These are phyloP conservation scores for Singerocomus inundabilis DNA, from an alignment of 1,284 basidiomycete species.

Conservation along the genomic window DNA sequence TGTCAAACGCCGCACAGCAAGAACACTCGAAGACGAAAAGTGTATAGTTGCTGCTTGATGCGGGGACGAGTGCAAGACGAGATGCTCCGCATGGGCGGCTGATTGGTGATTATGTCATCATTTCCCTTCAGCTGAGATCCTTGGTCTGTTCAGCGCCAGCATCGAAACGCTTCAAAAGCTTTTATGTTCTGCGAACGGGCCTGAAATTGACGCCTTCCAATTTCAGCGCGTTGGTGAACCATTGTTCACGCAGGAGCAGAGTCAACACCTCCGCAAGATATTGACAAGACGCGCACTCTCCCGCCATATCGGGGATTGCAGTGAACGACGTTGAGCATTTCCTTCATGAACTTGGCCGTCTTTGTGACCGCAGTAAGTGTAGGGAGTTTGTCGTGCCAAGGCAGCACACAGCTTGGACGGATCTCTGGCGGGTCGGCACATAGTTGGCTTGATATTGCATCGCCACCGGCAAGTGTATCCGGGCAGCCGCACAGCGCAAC, in stretches of 20 bases:
- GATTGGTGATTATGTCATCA: slow-evolving; percentile 27
- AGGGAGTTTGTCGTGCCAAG: too few relatives aligned
- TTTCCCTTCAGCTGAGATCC: too few relatives aligned
- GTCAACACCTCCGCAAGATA: neutral
- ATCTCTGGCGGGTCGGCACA: too few relatives aligned
- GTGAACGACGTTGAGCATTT: neutral
- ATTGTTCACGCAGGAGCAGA: neutral
- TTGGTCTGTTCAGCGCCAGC: neutral
- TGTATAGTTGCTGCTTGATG: neutral
- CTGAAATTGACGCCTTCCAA: too few relatives aligned
- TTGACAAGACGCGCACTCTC: neutral
- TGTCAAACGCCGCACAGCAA: neutral
- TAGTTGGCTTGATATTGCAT: too few relatives aligned
- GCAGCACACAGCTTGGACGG: too few relatives aligned
- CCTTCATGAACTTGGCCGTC: neutral
- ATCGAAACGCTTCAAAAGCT: neutral
- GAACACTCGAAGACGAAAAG: slow-evolving; percentile 1
- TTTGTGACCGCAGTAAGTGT: neutral
- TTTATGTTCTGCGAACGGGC: neutral
- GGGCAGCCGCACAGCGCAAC: too few relatives aligned
- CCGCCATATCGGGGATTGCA: neutral
- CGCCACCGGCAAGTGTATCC: too few relatives aligned
- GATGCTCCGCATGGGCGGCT: neutral
- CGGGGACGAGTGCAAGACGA: neutral
- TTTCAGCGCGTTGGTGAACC: neutral